Base-by-base conservation (phyloP, 2,329 filamentous ascomycete genomes). In the Penicillium nordicum region DNA sequence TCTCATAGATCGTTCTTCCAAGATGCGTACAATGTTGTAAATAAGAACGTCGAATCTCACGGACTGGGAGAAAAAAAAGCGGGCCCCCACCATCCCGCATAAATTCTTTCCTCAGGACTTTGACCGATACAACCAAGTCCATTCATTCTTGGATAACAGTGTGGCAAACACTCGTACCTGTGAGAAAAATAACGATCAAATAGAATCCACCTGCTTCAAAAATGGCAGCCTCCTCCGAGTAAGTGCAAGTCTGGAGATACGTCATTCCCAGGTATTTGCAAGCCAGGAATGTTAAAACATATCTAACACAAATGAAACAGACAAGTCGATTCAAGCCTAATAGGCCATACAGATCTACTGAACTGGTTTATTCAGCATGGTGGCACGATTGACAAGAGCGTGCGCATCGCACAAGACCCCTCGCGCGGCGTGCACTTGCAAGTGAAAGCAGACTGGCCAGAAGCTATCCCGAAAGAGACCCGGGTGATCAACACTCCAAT, bases 401-500 rank as follows among this genome's bases (percentile, higher is more conserved):
- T 74, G 6, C 66, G 68, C 16, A 67, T 75, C 41, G 64, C 70
- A 36, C 63, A 68, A 45, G 72, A 75, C 56, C 66, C 66, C 32
- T 57, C 55, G 8, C 71, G 70, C 16, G 73, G 73, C 27, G 70
- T 74, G 3, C 71, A 75, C 58, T 59, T 75, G 9, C 68, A 73
- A 57, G 71, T 73, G 38, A 69, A 64, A 46, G 58, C 58, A 25
- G 67, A 68, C 41, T 67, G 64, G 57, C 55, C 63, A 9, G 37
- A 58, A 9, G 34, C 62, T 8, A 60, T 74, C 34, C 53, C 61
- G 18, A 67, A 57, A 45, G 68, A 69, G 40, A 74, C 72, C 11
- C 67, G 67, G 43, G 65, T 74, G 14, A 71, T 75, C 54, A 72
- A 68, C 52, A 72, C 71, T 1, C 73, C 73, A 3, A 50, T 74